Percentiles rank a stretch among this genome's conserved stretches.
Evolutionary conservation across 75 land plant species (phyloP).

Genomic region (Picea sitchensis): DNA sequence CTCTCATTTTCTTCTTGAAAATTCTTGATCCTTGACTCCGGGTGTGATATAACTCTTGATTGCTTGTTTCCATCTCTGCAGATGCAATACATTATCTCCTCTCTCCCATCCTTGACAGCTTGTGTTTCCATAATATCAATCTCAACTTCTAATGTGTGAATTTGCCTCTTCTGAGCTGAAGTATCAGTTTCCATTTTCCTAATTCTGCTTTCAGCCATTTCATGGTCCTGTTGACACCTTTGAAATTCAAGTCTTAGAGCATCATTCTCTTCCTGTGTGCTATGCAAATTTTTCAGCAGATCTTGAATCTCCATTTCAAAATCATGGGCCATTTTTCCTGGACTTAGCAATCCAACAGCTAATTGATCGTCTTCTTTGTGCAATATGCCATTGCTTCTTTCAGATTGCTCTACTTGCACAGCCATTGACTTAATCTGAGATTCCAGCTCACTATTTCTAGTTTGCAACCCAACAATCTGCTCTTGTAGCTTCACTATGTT

Average conservation of each 20-base stretch:
- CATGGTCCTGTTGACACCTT: not conserved
- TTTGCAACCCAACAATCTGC: slow-evolving; percentile 1
- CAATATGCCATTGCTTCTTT: not conserved
- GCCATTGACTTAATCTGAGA: slow-evolving; percentile 8
- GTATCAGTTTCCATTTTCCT: not conserved
- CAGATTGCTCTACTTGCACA: slow-evolving; percentile 4
- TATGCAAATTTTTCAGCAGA: slow-evolving; percentile 4
- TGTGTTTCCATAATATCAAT: not conserved
- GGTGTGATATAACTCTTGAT: not conserved
- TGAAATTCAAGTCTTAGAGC: not conserved
- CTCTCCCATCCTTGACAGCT: not conserved
- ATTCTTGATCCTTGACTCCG: not conserved
- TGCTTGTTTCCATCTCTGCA: not conserved
- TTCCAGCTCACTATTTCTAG: slow-evolving; percentile 4
- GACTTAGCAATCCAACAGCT: not conserved
- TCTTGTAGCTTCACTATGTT: not conserved
- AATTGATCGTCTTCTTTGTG: slow-evolving; percentile 10
- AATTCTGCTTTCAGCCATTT: slow-evolving; percentile 3
- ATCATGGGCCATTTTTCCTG: not conserved
- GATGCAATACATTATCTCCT: not conserved
- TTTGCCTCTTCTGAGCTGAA: slow-evolving; percentile 3
- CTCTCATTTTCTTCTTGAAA: not conserved
- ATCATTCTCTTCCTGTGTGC: slow-evolving; percentile 5
- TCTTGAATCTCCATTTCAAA: slow-evolving; percentile 9
- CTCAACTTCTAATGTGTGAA: not conserved